A percentile compares a stretch with the other conserved stretches of the same genome.
Conservation (phyloP, 345 rosid species). For the Stellera chamaejasme region DNA sequence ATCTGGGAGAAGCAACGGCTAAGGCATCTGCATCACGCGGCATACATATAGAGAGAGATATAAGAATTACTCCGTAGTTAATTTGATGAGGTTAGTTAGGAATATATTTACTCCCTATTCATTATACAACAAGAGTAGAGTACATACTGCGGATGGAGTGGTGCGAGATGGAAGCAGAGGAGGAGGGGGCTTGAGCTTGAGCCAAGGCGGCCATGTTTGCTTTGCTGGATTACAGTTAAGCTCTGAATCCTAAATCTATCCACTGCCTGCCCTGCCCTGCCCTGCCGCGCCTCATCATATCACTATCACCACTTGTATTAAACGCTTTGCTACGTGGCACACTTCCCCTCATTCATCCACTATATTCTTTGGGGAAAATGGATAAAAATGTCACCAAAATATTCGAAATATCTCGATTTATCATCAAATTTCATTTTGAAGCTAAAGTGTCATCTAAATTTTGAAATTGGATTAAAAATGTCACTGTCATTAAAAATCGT, state of each 20-base stretch:
- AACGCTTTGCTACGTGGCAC: conserved; percentile 21
- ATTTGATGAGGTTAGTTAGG: no score
- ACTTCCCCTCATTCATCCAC: not conserved
- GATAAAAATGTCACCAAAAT: no score
- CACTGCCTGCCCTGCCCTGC: not conserved
- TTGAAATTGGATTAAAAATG: no score
- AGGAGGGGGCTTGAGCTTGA: conserved; percentile 21
- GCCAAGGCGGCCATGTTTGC: conserved; percentile 50
- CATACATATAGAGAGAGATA: not conserved
- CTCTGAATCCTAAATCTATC: conserved; percentile 11
- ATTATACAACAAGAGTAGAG: conserved; percentile 1
- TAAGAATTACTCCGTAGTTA: no score
- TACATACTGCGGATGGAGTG: conserved; percentile 37
- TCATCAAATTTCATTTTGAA: no score
- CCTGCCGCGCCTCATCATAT: not conserved
- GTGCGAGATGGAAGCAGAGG: conserved; percentile 40
- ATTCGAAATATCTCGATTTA: no score
- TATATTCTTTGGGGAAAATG: no score
- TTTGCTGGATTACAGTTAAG: conserved; percentile 1
- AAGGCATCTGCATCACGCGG: conserved; percentile 32
- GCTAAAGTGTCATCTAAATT: no score
- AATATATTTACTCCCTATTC: no score
- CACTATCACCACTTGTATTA: conserved; percentile 13
- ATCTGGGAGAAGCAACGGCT: conserved; percentile 17
- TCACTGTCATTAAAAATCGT: no score